Base-by-base conservation (phyloP, 495 filamentous ascomycete species). In the Neurospora sublineolata region DNA sequence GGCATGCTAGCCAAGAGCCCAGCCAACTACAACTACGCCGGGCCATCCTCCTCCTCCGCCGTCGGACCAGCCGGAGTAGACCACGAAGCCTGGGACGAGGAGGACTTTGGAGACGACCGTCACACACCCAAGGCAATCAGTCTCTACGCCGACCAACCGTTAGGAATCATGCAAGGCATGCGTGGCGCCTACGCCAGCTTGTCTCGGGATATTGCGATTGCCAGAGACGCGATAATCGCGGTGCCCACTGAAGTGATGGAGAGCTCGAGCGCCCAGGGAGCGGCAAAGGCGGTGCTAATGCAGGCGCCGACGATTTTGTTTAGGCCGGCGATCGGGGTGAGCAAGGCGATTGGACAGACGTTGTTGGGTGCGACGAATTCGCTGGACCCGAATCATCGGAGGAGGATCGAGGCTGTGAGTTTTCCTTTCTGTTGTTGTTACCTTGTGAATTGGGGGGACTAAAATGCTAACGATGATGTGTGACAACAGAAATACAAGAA, bases 281-380 rank as follows among this genome's bases (percentile, higher is more conserved):
- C 91, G 3, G 92, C 92, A 40, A 88, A 84, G 74, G 96, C 91
- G 1, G 90, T 99, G 67, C 86, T 89, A 73, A 91, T 86, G 80
- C 87, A 90, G 72, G 94, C 94, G 37, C 96, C 96, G 42, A 97
- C 93, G 0, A 91, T 97, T 11, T 92, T 98, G 41, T 86, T 99
- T 58, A 83, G 94, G 71, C 96, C 96, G 36, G 92, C 92, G 42
- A 93, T 98, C 76, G 96, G 95, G 1, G 92, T 93, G 9, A 92
- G 89, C 68, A 94, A 94, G 78, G 96, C 94, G 2, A 90, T 97
- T 27, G 91, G 93, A 8, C 91, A 95, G 81, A 92, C 94, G 23
- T 81, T 98, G 73, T 83, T 97, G 80, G 96, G 96, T 27, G 94
- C 94, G n/a, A 94, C 93, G 4, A 99, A 98, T 80, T 89, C 92